These are phyloP conservation scores for Leishmania mexicana DNA, from an alignment of 208 protist genomes.

Conservation along the genomic window DNA sequence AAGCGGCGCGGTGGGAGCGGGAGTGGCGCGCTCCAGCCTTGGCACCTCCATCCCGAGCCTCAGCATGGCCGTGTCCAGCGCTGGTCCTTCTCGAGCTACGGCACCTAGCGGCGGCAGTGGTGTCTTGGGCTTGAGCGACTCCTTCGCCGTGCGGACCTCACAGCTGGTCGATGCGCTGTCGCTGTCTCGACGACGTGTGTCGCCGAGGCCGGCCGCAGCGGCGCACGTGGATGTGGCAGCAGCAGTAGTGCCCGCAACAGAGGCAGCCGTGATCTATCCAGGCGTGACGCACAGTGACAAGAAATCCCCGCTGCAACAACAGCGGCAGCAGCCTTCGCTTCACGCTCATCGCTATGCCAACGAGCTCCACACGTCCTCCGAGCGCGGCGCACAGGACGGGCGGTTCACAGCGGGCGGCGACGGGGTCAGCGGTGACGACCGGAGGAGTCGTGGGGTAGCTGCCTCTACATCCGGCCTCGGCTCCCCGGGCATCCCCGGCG, in stretches of 20 bases:
- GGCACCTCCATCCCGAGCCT: constrained; percentile 14
- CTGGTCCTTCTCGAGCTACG: neutral
- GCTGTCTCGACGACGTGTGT: neutral
- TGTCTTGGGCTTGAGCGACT: neutral
- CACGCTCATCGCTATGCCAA: neutral
- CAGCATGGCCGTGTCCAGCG: neutral
- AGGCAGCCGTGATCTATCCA: neutral
- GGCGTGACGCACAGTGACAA: neutral
- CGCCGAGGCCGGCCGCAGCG: neutral
- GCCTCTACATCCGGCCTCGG: neutral
- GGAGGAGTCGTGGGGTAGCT: neutral
- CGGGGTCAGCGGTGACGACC: neutral
- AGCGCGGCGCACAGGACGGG: neutral
- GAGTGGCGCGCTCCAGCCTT: neutral
- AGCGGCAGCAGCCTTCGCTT: neutral
- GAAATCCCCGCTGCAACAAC: neutral
- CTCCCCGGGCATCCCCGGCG: neutral
- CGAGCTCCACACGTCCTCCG: neutral
- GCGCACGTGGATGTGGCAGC: neutral
- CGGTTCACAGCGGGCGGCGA: neutral
- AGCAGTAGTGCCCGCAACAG: neutral
- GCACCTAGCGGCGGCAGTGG: neutral
- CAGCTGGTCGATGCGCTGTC: constrained; percentile 2
- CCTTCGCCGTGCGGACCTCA: constrained; percentile 1
- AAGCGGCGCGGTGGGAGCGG: neutral